phyloP scores from a whole-genome alignment of 139 green algal genomes.

The Tetraselmis striata region DNA sequence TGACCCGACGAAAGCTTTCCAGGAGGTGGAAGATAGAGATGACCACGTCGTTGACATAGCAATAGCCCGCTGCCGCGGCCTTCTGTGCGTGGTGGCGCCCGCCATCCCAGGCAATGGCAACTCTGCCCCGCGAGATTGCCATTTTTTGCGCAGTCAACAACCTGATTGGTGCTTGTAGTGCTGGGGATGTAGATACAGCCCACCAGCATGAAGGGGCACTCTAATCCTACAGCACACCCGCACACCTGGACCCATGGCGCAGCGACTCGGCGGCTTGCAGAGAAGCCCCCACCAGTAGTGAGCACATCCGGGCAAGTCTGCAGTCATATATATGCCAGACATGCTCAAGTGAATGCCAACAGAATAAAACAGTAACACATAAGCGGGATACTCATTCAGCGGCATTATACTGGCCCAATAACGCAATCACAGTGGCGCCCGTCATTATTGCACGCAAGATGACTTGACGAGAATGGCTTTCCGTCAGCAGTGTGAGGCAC shows the following conservation, averaged over 20 bases:
- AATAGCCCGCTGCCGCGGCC: slow-evolving; percentile 19
- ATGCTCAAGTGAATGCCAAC: not conserved
- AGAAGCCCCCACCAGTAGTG: not conserved
- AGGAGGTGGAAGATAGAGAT: slow-evolving; percentile 29
- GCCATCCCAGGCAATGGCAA: slow-evolving; percentile 23
- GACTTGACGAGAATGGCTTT: too few relatives aligned
- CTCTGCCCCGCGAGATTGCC: not conserved
- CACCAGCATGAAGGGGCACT: slow-evolving; percentile 23
- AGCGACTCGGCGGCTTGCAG: not conserved
- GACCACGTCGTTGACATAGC: slow-evolving; percentile 37
- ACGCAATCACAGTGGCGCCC: not conserved
- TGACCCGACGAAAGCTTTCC: slow-evolving; percentile 16
- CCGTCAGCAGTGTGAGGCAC: too few relatives aligned
- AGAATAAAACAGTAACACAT: not conserved
- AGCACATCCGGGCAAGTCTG: not conserved
- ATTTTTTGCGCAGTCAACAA: slow-evolving; percentile 15
- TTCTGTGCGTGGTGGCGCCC: slow-evolving; percentile 34
- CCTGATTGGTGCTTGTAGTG: slow-evolving; percentile 11
- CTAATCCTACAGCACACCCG: slow-evolving; percentile 12
- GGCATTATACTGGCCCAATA: not conserved
- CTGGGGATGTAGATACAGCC: slow-evolving; percentile 13
- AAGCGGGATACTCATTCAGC: too few relatives aligned
- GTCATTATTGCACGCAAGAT: too few relatives aligned
- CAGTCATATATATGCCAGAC: not conserved
- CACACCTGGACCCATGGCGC: not conserved